Percentiles rank a stretch among this genome's conserved stretches.
Conservation (phyloP, 257 asterid genomes). For the Ajuga chamaepitys region DNA sequence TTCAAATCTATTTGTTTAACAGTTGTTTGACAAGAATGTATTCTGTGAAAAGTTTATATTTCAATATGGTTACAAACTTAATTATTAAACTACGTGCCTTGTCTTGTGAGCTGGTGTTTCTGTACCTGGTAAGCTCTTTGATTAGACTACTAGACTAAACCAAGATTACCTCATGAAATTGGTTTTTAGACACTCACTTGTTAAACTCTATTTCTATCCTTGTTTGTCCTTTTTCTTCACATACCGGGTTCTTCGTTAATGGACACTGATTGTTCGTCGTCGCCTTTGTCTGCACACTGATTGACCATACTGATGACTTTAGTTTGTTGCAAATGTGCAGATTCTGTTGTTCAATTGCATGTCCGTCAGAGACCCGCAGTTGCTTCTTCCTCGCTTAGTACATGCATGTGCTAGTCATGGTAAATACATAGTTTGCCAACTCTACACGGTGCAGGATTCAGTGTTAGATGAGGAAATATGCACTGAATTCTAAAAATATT, state of each 20-base stretch:
- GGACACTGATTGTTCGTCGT: no score
- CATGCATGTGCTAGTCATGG: constrained; percentile 76
- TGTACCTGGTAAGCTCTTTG: not conserved
- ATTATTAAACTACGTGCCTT: not conserved
- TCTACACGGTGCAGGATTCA: not conserved
- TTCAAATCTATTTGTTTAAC: no score
- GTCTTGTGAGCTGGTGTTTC: not conserved
- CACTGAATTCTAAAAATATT: not conserved
- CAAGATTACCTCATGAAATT: not conserved
- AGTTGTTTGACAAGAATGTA: not conserved
- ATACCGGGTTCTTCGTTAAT: not conserved
- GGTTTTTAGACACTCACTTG: not conserved
- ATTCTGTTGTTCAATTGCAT: constrained; percentile 92
- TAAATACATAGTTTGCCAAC: constrained; percentile 28
- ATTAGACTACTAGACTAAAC: not conserved
- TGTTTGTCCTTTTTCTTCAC: not conserved
- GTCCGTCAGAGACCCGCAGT: constrained; percentile 93
- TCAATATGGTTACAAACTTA: not conserved
- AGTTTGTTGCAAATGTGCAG: constrained; percentile 44
- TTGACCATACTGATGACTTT: no score
- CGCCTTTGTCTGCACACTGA: no score
- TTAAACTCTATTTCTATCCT: not conserved
- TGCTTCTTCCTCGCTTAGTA: constrained; percentile 79
- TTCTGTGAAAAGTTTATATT: not conserved
- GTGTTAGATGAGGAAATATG: constrained; percentile 6